Percentiles rank a stretch among this genome's conserved stretches.
phyloP scores from a whole-genome alignment of 495 filamentous ascomycete genomes.

The Penicillium pulvis region DNA sequence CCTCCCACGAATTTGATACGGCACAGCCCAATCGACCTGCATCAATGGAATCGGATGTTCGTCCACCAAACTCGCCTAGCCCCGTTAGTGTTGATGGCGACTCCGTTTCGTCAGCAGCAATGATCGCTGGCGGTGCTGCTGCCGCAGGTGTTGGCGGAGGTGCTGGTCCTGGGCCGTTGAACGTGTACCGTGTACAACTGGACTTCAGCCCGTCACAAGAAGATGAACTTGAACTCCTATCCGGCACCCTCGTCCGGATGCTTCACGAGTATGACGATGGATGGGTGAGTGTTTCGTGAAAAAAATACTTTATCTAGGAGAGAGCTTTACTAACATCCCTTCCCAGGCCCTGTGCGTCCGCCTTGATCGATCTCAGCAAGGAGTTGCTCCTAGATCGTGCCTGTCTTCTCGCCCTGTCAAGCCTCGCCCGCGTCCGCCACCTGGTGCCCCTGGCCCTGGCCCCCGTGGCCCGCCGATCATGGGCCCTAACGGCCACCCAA shows the following conservation, averaged over 20 bases:
- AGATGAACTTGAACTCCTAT: slow-evolving; percentile 80
- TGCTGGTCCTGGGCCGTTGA: slow-evolving; percentile 46
- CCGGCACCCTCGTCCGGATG: slow-evolving; percentile 82
- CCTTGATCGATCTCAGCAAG: slow-evolving; percentile 87
- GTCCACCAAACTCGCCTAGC: slow-evolving; percentile 15
- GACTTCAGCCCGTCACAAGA: slow-evolving; percentile 93
- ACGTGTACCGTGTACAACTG: slow-evolving; percentile 89
- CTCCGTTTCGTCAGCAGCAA: slow-evolving; percentile 33
- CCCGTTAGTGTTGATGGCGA: slow-evolving; percentile 31
- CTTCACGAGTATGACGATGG: slow-evolving; percentile 98
- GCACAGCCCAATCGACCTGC: slow-evolving; percentile 23
- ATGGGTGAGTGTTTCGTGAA: slow-evolving; percentile 67
- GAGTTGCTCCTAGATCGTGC: slow-evolving; percentile 91
- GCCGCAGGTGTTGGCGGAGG: slow-evolving; percentile 27
- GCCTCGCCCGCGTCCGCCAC: slow-evolving; percentile 66
- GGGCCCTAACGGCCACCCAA: slow-evolving; percentile 51
- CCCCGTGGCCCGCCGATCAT: slow-evolving; percentile 53
- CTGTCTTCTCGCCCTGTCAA: slow-evolving; percentile 91
- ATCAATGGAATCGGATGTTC: slow-evolving; percentile 27
- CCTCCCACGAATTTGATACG: slow-evolving; percentile 41
- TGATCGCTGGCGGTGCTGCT: slow-evolving; percentile 39
- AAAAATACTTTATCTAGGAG: not conserved
- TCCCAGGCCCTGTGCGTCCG: slow-evolving; percentile 82
- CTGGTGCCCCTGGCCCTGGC: slow-evolving; percentile 45
- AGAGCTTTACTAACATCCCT: slow-evolving; percentile 38